phyloP scores from a whole-genome alignment of 805 yeast genomes.

The Metschnikowia koreensis region DNA sequence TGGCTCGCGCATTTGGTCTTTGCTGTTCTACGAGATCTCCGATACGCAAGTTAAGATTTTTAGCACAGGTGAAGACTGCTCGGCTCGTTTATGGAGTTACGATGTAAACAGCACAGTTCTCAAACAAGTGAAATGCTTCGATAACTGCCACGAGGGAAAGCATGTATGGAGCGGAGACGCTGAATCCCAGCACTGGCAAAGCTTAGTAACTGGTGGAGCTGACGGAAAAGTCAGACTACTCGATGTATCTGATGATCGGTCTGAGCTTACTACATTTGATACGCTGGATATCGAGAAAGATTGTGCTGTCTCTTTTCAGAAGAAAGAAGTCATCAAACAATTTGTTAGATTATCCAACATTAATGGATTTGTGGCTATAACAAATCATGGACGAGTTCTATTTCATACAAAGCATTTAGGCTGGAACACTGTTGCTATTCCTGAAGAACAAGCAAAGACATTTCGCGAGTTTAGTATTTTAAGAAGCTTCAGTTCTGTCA shows the following conservation, averaged over 20 bases:
- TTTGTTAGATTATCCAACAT: constrained; percentile 45
- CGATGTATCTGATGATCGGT: constrained; percentile 29
- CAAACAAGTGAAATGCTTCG: constrained; percentile 47
- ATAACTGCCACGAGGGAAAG: constrained; percentile 74
- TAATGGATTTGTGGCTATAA: constrained; percentile 48
- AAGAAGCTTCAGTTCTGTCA: constrained; percentile 37
- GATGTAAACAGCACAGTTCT: constrained; percentile 27
- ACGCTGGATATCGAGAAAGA: constrained; percentile 1
- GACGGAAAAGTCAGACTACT: constrained; percentile 79
- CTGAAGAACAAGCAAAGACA: background rate
- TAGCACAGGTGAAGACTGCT: constrained; percentile 80
- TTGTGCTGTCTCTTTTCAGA: constrained; percentile 21
- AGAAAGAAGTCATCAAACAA: constrained; percentile 61
- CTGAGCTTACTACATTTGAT: background rate
- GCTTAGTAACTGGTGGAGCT: constrained; percentile 87
- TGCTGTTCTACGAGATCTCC: constrained; percentile 51
- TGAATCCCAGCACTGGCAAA: constrained; percentile 34
- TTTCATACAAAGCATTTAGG: constrained; percentile 1
- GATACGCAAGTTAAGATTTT: constrained; percentile 42
- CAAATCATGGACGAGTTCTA: constrained; percentile 59
- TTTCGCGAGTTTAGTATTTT: constrained; percentile 40
- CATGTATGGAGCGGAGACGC: constrained; percentile 82
- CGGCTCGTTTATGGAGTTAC: constrained; percentile 75
- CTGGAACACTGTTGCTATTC: constrained; percentile 6
- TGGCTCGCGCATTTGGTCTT: constrained; percentile 87